phyloP scores from a whole-genome alignment of 352 stramenopile genomes.

The Phytophthora fragariae region DNA sequence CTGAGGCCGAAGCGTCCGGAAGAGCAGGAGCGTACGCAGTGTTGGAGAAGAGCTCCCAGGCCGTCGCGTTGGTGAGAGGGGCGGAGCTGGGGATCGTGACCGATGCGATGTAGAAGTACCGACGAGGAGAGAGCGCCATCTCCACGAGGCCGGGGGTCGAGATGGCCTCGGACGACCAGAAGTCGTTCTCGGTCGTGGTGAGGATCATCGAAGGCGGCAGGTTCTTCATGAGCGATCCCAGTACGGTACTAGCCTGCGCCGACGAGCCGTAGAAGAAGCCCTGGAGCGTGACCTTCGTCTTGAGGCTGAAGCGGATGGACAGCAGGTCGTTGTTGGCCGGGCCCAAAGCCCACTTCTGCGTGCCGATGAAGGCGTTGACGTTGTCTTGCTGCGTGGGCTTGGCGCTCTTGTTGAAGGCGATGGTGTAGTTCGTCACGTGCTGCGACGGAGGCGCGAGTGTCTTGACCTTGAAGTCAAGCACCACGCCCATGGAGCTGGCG shows the following conservation, averaged over 20 bases:
- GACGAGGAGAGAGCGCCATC: not conserved
- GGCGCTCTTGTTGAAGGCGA: not conserved
- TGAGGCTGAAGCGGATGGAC: conserved; percentile 1
- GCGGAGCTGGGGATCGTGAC: not conserved
- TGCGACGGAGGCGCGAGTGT: not conserved
- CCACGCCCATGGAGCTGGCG: not conserved
- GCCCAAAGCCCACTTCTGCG: not conserved
- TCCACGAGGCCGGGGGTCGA: not conserved
- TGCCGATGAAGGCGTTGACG: not conserved
- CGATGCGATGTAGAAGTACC: conserved; percentile 2
- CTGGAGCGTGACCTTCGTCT: not conserved
- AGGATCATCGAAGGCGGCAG: not conserved
- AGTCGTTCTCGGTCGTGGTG: not conserved
- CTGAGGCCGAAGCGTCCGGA: not conserved
- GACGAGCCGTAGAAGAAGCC: conserved; percentile 1
- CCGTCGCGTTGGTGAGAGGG: not conserved
- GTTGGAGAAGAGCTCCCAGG: not conserved
- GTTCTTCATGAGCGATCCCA: not conserved
- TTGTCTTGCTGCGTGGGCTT: not conserved
- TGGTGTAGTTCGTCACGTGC: not conserved
- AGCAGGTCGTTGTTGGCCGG: not conserved
- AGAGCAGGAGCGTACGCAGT: not conserved
- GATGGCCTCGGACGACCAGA: not conserved
- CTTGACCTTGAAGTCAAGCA: conserved; percentile 3
- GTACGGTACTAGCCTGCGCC: not conserved